Evolutionary conservation across 306 rosid genomes (phyloP).

Genomic region (Quillaja saponaria): DNA sequence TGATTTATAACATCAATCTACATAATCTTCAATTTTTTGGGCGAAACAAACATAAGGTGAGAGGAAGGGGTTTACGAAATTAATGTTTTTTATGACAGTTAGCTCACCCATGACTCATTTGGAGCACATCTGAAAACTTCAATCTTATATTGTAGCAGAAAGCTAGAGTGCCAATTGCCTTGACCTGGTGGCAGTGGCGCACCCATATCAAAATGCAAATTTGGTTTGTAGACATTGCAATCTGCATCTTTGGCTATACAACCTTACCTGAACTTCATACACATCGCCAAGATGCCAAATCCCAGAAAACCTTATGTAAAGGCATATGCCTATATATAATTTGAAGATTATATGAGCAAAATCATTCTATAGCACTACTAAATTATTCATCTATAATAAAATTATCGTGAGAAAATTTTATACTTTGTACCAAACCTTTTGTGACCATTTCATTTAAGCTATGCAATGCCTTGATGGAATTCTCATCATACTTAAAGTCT

Average conservation of each 20-base stretch:
- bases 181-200: conserved; percentile 36
- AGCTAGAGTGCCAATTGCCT: conserved; percentile 67
- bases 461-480: conserved; percentile 64
- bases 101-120: conserved; percentile 68
- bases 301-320: background rate
- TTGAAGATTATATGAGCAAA: background rate
- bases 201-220: conserved; percentile 6
- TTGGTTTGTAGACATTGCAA: background rate
- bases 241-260: no score
- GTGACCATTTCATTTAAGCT: conserved; percentile 73
- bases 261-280: no score
- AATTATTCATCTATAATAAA: background rate
- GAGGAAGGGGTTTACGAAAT: no score
- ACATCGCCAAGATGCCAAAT: background rate
- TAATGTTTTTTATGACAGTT: background rate
- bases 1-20: no score
- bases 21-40: no score
- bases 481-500: conserved; percentile 61
- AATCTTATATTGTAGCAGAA: conserved; percentile 62
- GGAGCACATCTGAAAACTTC: conserved; percentile 64
- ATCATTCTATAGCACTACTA: background rate
- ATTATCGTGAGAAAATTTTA: conserved; percentile 46
- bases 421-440: conserved; percentile 49
- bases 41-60: no score
- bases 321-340: background rate